Evolutionary conservation across 495 filamentous ascomycete genomes (phyloP).

Genomic region (Neurospora sp.): DNA sequence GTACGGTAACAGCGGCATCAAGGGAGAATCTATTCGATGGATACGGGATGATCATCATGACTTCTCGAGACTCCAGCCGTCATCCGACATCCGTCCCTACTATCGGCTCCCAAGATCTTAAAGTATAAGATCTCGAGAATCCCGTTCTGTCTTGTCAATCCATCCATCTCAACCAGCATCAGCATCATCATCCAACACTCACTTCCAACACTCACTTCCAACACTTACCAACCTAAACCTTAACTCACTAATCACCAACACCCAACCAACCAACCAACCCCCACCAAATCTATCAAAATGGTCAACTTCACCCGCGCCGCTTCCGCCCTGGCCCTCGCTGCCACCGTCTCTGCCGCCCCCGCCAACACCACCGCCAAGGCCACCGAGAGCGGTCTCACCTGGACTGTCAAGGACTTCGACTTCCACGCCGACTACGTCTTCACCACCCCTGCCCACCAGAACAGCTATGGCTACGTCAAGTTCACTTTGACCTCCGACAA

Average conservation of each 20-base stretch:
- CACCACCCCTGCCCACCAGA: constrained; percentile 7
- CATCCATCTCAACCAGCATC: background rate
- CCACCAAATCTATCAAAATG: background rate
- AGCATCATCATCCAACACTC: background rate
- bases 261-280: too few relatives aligned
- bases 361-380: background rate
- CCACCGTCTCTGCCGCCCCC: background rate
- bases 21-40: background rate
- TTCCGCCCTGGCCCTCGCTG: background rate
- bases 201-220: too few relatives aligned
- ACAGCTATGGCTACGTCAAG: constrained; percentile 11
- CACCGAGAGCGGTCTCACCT: background rate
- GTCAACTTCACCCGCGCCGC: background rate
- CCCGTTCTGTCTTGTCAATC: background rate
- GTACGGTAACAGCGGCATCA: background rate
- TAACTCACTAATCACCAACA: background rate
- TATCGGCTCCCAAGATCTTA: background rate
- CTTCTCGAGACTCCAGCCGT: background rate
- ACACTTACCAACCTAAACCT: background rate
- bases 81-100: background rate
- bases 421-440: constrained; percentile 7
- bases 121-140: background rate
- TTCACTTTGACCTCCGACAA: constrained; percentile 17
- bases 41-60: background rate
- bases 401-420: constrained; percentile 3